Evolutionary conservation across 805 yeast genomes (phyloP), one percentile per base, ranked within the genome.

Genomic region (Scheffersomyces lignosus): DNA sequence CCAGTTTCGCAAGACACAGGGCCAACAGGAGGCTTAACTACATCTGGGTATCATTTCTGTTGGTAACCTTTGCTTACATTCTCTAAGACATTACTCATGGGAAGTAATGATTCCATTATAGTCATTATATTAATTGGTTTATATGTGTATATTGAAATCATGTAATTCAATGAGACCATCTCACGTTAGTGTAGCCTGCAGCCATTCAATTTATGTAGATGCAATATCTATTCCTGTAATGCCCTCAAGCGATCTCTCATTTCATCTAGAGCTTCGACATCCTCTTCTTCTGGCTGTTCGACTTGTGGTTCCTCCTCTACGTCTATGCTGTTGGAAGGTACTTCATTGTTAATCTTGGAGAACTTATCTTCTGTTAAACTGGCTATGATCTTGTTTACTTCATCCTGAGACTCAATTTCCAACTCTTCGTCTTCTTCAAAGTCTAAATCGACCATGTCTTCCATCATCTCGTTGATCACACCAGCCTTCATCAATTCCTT

Each of bases 381-480:
- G 28, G 61, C 60, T 29, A 69, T 69, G 26, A 87, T 78, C 57
- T 78, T 77, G 41, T 83, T 78, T 15, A 87, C 81, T 50, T 74
- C 75, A 20, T 78, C 80, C 44, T 79, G 85, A 14, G 81, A 83
- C 37, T 85, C 91, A 28, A 71, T 71, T 37, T 76, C 83, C 28
- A 77, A 72, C 41, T 80, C 86, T 14, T 77, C 83, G 32, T 75
- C 83, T 36, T 50, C 47, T 20, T 81, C 87, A 15, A 75, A 81
- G 40, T 78, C 63, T 33, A 71, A 62, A 42, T 90, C 98, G 41
- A 91, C 70, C 44, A 87, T 80, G 55, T 93, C 99, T 39, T 86
- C 88, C 56, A 90, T 82, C 98, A 93, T 93, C 56, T 93, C 99
- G 48, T 87, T 87, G 36, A 93, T 88, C 30, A 93, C 77, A 0